phyloP scores from a whole-genome alignment of 1,284 basidiomycete genomes.

The Meripilus lineatus region DNA sequence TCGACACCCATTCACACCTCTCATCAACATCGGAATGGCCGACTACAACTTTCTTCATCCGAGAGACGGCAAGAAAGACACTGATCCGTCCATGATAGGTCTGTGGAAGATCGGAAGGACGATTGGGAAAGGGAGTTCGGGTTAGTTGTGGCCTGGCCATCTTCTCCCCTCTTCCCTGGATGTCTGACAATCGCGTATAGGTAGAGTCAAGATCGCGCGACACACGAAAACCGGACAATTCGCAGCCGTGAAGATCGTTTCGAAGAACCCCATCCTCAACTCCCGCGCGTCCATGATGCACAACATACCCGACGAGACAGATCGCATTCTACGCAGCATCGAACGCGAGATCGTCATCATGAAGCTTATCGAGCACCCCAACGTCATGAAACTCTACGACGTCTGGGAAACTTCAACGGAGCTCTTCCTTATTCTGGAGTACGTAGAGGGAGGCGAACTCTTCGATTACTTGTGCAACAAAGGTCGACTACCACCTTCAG shows the following conservation, averaged over 20 bases:
- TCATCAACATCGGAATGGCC: no score
- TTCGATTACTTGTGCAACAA: slow-evolving; percentile 92
- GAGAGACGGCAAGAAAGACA: slow-evolving; percentile 22
- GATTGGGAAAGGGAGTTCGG: slow-evolving; percentile 89
- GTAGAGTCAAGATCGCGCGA: slow-evolving; percentile 88
- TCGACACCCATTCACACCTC: no score
- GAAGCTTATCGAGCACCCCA: slow-evolving; percentile 98
- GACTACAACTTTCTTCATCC: no score
- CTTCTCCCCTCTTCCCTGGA: slow-evolving; percentile 1
- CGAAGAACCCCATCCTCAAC: slow-evolving; percentile 68
- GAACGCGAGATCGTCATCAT: slow-evolving; percentile 99
- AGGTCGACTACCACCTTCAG: slow-evolving; percentile 73
- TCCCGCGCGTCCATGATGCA: slow-evolving; percentile 65
- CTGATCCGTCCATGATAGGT: slow-evolving; percentile 80
- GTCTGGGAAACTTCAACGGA: slow-evolving; percentile 95
- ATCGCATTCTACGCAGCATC: slow-evolving; percentile 72
- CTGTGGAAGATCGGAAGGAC: slow-evolving; percentile 92
- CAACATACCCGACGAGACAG: slow-evolving; percentile 62
- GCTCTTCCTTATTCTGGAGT: slow-evolving; percentile 94
- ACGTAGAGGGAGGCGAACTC: slow-evolving; percentile 95
- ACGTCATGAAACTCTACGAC: slow-evolving; percentile 92
- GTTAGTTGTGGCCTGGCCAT: slow-evolving; percentile 37
- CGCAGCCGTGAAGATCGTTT: slow-evolving; percentile 96
- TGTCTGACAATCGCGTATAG: slow-evolving; percentile 34
- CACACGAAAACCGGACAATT: slow-evolving; percentile 86